These are phyloP conservation scores for Petrea volubilis DNA, from an alignment of 257 asterid species.

Conservation along the genomic window DNA sequence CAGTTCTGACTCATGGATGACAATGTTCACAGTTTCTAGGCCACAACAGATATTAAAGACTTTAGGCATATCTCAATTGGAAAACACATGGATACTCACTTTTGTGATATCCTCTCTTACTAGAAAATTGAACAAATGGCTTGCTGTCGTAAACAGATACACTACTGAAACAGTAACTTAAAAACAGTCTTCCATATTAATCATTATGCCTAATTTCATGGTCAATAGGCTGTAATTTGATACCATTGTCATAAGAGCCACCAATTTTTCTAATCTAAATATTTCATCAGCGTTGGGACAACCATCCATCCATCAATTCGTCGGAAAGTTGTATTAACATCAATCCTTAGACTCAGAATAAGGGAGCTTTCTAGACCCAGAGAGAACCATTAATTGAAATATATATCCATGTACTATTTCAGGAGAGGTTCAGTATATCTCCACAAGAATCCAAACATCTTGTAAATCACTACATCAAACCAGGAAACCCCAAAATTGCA, in stretches of 20 bases:
- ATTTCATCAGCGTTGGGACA: neutral
- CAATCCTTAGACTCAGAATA: neutral
- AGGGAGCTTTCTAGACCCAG: neutral
- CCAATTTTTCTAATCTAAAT: neutral
- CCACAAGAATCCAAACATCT: neutral
- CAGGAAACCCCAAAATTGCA: constrained; percentile 8
- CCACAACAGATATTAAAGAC: neutral
- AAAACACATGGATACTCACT: neutral
- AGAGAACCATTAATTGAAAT: neutral
- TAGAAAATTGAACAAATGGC: too few species aligned
- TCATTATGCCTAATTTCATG: too few species aligned
- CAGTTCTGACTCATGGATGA: neutral
- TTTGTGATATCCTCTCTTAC: neutral
- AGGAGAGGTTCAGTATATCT: neutral
- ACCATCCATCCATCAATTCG: neutral
- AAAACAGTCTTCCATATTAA: neutral
- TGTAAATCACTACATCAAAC: neutral
- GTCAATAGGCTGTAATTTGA: neutral
- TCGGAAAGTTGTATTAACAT: neutral
- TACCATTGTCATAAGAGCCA: neutral
- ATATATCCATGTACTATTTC: neutral
- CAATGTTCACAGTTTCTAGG: neutral
- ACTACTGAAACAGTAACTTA: constrained; percentile 5
- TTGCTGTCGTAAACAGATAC: neutral
- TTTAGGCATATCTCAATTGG: neutral